Conservation (phyloP, 805 yeast species). For the Yarrowia sp. region DNA sequence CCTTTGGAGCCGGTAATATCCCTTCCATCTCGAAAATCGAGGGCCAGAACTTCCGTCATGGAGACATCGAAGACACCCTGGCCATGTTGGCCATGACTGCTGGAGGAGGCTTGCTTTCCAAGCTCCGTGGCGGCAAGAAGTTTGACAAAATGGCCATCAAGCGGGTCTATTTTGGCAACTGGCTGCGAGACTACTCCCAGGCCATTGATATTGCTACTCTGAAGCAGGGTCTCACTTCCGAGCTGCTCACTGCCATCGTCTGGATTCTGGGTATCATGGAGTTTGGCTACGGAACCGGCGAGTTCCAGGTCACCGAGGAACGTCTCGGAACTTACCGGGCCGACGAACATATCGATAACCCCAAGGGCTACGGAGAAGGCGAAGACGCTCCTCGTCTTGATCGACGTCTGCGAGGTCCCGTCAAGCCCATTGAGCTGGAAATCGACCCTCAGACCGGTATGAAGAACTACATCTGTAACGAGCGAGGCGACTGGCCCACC, state of each 20-base stretch:
- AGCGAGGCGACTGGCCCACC: slow-evolving; percentile 44
- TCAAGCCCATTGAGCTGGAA: slow-evolving; percentile 43
- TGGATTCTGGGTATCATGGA: slow-evolving; percentile 44
- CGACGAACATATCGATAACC: slow-evolving; percentile 46
- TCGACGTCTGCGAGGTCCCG: slow-evolving; percentile 43
- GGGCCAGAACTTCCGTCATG: slow-evolving; percentile 45
- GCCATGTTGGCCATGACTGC: slow-evolving; percentile 43
- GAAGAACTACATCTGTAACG: slow-evolving; percentile 46
- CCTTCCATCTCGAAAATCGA: slow-evolving; percentile 44
- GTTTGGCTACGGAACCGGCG: slow-evolving; percentile 46
- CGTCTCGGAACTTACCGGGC: slow-evolving; percentile 44
- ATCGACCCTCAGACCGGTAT: slow-evolving; percentile 44
- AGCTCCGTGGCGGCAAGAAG: slow-evolving; percentile 43
- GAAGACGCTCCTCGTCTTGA: slow-evolving; percentile 43
- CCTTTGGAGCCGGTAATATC: slow-evolving; percentile 46
- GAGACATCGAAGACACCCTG: slow-evolving; percentile 45
- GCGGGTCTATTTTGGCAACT: slow-evolving; percentile 45
- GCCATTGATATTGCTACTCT: slow-evolving; percentile 45
- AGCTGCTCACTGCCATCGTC: slow-evolving; percentile 42
- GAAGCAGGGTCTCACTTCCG: slow-evolving; percentile 41
- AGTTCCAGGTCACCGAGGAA: slow-evolving; percentile 45
- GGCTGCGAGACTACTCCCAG: slow-evolving; percentile 46
- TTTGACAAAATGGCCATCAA: slow-evolving; percentile 43
- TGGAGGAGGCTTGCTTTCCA: slow-evolving; percentile 41
- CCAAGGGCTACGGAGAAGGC: slow-evolving; percentile 44